These are phyloP conservation scores for Cryptosporidium parvum DNA, from an alignment of 169 alveolate species.

Conservation along the genomic window DNA sequence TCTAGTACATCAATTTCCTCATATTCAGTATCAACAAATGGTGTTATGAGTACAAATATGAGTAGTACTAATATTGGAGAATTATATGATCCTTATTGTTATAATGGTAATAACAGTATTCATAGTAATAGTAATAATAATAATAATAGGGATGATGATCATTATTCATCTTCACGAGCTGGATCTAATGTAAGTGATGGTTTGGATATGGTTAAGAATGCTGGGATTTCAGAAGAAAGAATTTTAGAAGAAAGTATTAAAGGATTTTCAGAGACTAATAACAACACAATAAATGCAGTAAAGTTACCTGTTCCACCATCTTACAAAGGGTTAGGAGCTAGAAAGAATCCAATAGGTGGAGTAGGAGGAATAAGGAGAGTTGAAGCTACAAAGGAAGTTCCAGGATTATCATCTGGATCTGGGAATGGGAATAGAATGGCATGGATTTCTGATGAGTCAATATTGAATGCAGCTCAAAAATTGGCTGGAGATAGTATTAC, in stretches of 20 bases:
- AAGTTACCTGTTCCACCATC: slow-evolving; percentile 1
- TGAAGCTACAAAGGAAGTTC: neutral
- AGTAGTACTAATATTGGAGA: neutral
- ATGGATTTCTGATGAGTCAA: slow-evolving; percentile 32
- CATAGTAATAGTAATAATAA: too few relatives aligned
- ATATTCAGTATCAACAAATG: neutral
- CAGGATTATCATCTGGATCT: neutral
- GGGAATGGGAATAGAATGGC: neutral
- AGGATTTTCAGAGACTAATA: neutral
- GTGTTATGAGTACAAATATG: neutral
- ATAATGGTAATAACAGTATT: too few relatives aligned
- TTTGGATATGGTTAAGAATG: neutral
- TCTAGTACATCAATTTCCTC: neutral
- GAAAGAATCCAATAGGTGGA: neutral
- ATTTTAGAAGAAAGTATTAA: too few relatives aligned
- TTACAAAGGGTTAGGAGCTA: neutral
- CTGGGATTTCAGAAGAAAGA: neutral
- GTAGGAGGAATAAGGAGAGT: neutral
- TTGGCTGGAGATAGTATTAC: slow-evolving; percentile 10
- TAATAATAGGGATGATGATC: neutral
- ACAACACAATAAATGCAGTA: neutral
- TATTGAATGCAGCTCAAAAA: slow-evolving; percentile 30
- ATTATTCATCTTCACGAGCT: neutral
- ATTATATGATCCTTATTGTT: slow-evolving; percentile 40
- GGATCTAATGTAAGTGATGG: neutral